phyloP scores from a whole-genome alignment of 2,329 filamentous ascomycete genomes.

The Myriangium duriaei region DNA sequence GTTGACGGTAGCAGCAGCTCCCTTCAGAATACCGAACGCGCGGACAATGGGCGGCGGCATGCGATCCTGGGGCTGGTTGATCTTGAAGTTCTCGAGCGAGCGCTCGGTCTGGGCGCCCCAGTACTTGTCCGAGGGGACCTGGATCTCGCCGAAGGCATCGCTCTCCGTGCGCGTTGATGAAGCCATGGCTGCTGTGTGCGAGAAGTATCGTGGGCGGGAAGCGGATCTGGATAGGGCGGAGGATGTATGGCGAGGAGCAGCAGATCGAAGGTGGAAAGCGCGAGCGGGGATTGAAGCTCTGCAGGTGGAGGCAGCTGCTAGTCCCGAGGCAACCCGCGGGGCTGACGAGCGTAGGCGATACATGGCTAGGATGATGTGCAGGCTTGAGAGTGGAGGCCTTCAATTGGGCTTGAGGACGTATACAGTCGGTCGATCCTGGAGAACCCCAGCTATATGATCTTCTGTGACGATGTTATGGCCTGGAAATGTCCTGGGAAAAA shows the following conservation, averaged over 20 bases:
- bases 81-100: slow-evolving; percentile 93
- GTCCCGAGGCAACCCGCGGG: slow-evolving; percentile 8
- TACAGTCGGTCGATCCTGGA: background rate
- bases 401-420: background rate
- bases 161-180: slow-evolving; percentile 64
- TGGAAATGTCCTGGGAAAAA: too few relatives aligned
- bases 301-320: background rate
- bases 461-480: too few relatives aligned
- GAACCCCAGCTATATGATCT: background rate
- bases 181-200: slow-evolving; percentile 17
- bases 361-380: slow-evolving; percentile 3
- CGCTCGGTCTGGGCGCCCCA: slow-evolving; percentile 98
- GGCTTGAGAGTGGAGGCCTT: background rate
- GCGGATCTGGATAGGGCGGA: background rate
- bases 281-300: slow-evolving; percentile 10
- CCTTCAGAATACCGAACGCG: slow-evolving; percentile 95
- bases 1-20: slow-evolving; percentile 89
- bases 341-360: slow-evolving; percentile 4
- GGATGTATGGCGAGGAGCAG: background rate
- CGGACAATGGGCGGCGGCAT: slow-evolving; percentile 88
- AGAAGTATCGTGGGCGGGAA: slow-evolving; percentile 2
- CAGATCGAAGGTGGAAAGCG: slow-evolving; percentile 1
- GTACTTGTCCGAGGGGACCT: slow-evolving; percentile 87
- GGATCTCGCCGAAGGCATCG: slow-evolving; percentile 95
- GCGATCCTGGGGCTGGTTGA: slow-evolving; percentile 98